phyloP scores from a whole-genome alignment of 441 rosid species.

The Erysimum pusillum region DNA sequence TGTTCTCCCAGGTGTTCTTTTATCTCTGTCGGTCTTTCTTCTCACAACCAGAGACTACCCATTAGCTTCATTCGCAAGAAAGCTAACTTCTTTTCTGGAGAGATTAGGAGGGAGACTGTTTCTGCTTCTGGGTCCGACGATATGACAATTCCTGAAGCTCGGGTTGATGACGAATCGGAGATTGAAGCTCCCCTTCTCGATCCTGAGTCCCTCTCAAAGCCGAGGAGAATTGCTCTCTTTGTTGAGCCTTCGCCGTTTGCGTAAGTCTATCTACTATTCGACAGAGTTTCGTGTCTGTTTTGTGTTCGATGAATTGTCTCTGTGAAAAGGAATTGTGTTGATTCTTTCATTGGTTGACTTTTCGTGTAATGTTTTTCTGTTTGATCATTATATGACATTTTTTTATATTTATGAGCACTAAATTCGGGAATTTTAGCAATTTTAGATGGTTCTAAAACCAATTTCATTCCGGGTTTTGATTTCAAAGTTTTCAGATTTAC shows the following conservation, averaged over 20 bases:
- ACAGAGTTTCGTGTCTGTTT: constrained; percentile 2
- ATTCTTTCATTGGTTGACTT: constrained; percentile 27
- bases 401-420: neutral
- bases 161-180: constrained; percentile 59
- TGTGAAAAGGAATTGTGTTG: neutral
- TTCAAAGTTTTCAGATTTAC: constrained; percentile 27
- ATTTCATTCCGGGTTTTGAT: neutral
- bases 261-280: constrained; percentile 52
- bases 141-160: constrained; percentile 67
- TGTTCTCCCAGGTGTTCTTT: constrained; percentile 38
- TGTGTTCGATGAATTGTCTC: constrained; percentile 45
- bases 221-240: constrained; percentile 92
- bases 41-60: constrained; percentile 50
- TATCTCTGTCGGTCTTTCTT: constrained; percentile 39
- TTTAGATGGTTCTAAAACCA: neutral
- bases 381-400: neutral
- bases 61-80: constrained; percentile 44
- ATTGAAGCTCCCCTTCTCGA: constrained; percentile 55
- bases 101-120: constrained; percentile 4
- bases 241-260: constrained; percentile 99
- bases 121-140: constrained; percentile 42
- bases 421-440: neutral
- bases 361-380: neutral
- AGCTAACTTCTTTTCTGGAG: constrained; percentile 3
- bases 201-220: constrained; percentile 61